phyloP scores from a whole-genome alignment of 441 rosid genomes.

The Erodium texanum region DNA sequence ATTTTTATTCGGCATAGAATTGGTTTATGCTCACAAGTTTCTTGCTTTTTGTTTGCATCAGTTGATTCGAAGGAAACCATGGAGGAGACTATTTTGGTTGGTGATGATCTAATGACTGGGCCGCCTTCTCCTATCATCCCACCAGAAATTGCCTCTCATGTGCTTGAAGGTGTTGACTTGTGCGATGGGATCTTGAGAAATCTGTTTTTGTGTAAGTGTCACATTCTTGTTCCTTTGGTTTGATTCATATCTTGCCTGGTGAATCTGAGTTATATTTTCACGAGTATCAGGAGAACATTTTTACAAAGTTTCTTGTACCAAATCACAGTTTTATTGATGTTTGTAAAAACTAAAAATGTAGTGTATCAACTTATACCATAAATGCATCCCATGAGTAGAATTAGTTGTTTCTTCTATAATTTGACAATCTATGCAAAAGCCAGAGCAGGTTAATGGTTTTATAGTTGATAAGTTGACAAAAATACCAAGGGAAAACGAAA shows the following conservation, averaged over 20 bases:
- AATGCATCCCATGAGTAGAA: neutral
- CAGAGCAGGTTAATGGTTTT: neutral
- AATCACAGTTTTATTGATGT: neutral
- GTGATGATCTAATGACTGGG: conserved; percentile 92
- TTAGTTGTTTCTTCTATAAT: neutral
- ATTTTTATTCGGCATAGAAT: neutral
- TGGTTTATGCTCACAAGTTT: neutral
- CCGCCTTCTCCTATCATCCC: conserved; percentile 88
- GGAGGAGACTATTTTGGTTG: conserved; percentile 93
- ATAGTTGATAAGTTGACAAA: neutral
- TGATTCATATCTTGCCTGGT: neutral
- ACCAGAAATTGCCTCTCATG: conserved; percentile 85
- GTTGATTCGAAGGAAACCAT: conserved; percentile 86
- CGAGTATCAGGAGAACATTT: neutral
- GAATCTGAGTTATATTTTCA: neutral
- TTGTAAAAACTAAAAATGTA: neutral
- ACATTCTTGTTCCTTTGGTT: neutral
- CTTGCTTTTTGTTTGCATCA: conserved; percentile 26
- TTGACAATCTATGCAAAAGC: neutral
- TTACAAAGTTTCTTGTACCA: neutral
- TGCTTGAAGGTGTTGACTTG: conserved; percentile 73
- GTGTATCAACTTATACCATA: neutral
- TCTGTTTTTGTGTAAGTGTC: conserved; percentile 71
- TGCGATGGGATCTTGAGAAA: conserved; percentile 78
- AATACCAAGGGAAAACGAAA: neutral